Base-by-base conservation (phyloP, 495 filamentous ascomycete species). In the Talaromyces adpressus region DNA sequence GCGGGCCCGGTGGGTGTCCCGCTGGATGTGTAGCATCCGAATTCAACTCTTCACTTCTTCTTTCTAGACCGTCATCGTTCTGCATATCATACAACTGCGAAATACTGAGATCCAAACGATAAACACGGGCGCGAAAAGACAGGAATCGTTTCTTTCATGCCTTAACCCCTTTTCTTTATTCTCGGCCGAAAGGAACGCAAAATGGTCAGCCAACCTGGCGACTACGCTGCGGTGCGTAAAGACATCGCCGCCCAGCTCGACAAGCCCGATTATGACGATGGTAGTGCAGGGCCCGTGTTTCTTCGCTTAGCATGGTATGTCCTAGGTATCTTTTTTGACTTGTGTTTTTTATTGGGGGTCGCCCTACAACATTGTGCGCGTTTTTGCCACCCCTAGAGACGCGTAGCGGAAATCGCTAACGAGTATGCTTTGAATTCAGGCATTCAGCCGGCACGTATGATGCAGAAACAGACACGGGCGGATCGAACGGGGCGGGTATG, bases 401-500 rank as follows among this genome's bases (percentile, higher is more conserved):
- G 45, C 45, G 27, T 61, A 59, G 39, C 27, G 52, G 34, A 52
- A 58, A 47, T 56, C 18, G 22, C 56, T 59, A 63, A 66, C 59
- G 22, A 30, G 54, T 62, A 69, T 66, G 64, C 36, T 63, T 32
- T 20, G 52, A 18, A 27, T 7, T 30, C 61, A 83, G 81, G 81
- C 84, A 88, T 74, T 82, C 82, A 47, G 71, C 85, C 0, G 84
- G 85, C 14, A 87, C 84, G 0, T 87, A 88, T 71, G 81, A 85
- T 69, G 72, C 75, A 23, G 75, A 77, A 45, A 79, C 82, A 41
- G 79, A 84, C 69, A 87, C 84, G 1, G 85, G 85, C 39, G 84
- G 85, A 23, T 85, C 81, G 8, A 87, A 87, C 66, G 84, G 85
- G 64, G 84, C 85, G 1, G 84, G 84, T 39, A 88, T 86, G 84